These are phyloP conservation scores for Colletotrichum simmondsii DNA, from an alignment of 2,329 filamentous ascomycete species.

Conservation along the genomic window DNA sequence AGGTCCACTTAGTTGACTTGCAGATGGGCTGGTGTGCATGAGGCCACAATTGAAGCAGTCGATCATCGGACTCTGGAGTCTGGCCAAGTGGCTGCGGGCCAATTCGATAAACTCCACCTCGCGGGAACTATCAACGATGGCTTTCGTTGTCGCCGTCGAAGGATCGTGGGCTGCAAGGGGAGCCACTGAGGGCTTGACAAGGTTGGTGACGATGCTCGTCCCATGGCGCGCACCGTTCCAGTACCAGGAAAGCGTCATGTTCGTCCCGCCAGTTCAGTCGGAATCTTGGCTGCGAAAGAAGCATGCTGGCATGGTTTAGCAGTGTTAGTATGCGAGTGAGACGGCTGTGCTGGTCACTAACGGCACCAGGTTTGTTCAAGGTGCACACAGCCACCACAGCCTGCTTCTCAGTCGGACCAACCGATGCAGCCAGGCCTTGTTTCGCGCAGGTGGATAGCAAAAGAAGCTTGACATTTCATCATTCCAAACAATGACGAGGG, in stretches of 20 bases:
- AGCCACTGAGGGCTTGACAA: slow-evolving; percentile 17
- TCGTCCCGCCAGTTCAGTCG: slow-evolving; percentile 9
- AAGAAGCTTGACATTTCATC: slow-evolving; percentile 18
- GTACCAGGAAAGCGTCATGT: neutral
- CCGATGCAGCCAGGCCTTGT: slow-evolving; percentile 21
- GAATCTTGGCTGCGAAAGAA: neutral
- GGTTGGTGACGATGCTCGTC: neutral
- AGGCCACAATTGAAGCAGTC: slow-evolving; percentile 1
- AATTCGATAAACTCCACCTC: neutral
- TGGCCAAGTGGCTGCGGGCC: neutral
- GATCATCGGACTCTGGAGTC: neutral
- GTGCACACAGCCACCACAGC: slow-evolving; percentile 23
- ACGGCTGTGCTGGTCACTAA: slow-evolving; percentile 27
- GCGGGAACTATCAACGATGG: slow-evolving; percentile 10
- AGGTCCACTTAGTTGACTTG: slow-evolving; percentile 15
- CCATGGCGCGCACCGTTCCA: neutral
- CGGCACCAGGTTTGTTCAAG: neutral
- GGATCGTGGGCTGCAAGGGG: slow-evolving; percentile 28
- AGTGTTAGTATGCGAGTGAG: slow-evolving; percentile 6
- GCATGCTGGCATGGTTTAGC: neutral
- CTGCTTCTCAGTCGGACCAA: slow-evolving; percentile 18
- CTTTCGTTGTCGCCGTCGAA: slow-evolving; percentile 3
- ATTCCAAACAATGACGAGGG: neutral
- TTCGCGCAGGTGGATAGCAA: slow-evolving; percentile 14
- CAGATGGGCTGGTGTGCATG: neutral